Evolutionary conservation across 179 eudicot genomes (phyloP), one percentile per base, ranked within the genome.

Genomic region (Nepenthes alata): DNA sequence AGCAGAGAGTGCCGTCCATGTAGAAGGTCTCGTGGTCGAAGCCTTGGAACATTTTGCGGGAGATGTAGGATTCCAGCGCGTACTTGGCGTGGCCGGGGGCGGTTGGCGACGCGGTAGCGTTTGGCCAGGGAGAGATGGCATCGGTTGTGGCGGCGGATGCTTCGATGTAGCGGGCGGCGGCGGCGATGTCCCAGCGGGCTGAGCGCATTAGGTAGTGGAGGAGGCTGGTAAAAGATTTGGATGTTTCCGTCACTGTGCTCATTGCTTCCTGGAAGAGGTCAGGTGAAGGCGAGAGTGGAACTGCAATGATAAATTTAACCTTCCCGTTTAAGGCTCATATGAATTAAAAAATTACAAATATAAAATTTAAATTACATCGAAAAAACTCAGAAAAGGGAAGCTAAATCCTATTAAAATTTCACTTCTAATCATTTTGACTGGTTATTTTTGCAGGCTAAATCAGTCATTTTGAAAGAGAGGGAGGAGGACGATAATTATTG

Each of bases 1-100:
- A 89, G 49, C 75, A 82, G 8, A 93, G 85, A 65, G 85, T 82
- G 0, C 93, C 93, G 66, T 90, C 97, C 94, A 93, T 87, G 83
- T 93, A 93, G 75, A 93, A 93, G 4, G 97, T 93, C 77, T 93
- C 98, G 64, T 93, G 97, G 71, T 93, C 95, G 61, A 93, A 93
- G 2, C 97, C 97, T 65, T 80, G 95, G 76, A 93, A 93, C 47
- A 93, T 73, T 57, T 93, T 93, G 9, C 93, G 85, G 55, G 75
- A 83, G 41, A 85, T 69, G 73, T 93, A 90, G 12, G 98, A 93
- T 66, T 93, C 97, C 2, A 93, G 70, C 6, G 98, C 97, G 54
- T 87, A 77, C 49, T 77, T 72, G 39, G 83, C 83, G 41, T 83
- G 87, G 73, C 68, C 70, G 66, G 87, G 68, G 58, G 69, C 80